Evolutionary conservation across 306 rosid species (phyloP).

Genomic region (Trifolium repens): DNA sequence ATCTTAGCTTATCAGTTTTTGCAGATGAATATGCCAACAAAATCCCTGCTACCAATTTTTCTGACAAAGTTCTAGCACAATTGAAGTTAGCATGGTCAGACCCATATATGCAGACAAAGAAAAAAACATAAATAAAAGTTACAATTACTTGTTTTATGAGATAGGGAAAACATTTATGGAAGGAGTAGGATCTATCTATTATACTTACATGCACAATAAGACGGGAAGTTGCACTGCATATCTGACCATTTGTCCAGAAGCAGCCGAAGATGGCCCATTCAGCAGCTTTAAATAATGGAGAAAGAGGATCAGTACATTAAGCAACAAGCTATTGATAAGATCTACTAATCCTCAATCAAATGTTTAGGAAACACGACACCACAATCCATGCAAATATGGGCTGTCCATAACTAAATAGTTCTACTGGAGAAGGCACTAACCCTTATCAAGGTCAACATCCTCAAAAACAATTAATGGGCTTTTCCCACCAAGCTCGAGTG

Average conservation of each 20-base stretch:
- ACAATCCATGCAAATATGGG: slow-evolving; percentile 12
- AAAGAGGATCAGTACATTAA: slow-evolving; percentile 28
- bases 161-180: slow-evolving; percentile 11
- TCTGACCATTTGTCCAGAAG: slow-evolving; percentile 99
- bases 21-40: slow-evolving; percentile 35
- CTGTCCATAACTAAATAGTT: slow-evolving; percentile 27
- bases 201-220: slow-evolving; percentile 84
- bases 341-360: slow-evolving; percentile 18
- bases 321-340: slow-evolving; percentile 23
- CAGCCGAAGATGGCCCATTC: slow-evolving; percentile 92
- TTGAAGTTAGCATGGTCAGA: slow-evolving; percentile 18
- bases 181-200: slow-evolving; percentile 27
- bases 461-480: slow-evolving; percentile 91
- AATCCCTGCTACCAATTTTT: slow-evolving; percentile 27
- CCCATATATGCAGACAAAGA: slow-evolving; percentile 4
- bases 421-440: slow-evolving; percentile 58
- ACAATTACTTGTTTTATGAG: slow-evolving; percentile 18
- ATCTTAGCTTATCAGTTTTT: slow-evolving; percentile 28
- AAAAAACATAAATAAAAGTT: neutral
- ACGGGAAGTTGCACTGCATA: slow-evolving; percentile 99
- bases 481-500: slow-evolving; percentile 97
- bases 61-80: slow-evolving; percentile 13
- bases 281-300: slow-evolving; percentile 70
- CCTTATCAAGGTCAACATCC: slow-evolving; percentile 95
- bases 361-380: slow-evolving; percentile 2